These are phyloP conservation scores for Fomes fomentarius DNA, from an alignment of 1,284 basidiomycete species.

Conservation along the genomic window DNA sequence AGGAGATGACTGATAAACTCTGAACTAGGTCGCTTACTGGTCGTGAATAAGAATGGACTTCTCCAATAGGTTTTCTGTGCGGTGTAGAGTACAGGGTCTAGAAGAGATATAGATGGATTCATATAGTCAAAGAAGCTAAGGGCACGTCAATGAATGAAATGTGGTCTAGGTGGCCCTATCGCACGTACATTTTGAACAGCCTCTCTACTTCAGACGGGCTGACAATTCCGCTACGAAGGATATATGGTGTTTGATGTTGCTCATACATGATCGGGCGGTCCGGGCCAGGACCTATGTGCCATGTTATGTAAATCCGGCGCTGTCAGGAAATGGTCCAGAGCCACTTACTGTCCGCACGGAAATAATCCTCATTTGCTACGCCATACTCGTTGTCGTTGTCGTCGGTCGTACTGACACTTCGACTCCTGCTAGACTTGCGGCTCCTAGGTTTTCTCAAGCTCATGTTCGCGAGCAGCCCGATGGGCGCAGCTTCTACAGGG, in stretches of 20 bases:
- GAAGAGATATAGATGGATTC: constrained; percentile 70
- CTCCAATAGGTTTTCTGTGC: constrained; percentile 73
- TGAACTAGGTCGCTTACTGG: constrained; percentile 58
- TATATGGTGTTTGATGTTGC: constrained; percentile 63
- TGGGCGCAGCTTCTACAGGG: constrained; percentile 63
- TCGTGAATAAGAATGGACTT: constrained; percentile 82
- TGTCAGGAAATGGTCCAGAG: neutral
- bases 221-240: constrained; percentile 72
- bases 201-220: constrained; percentile 73
- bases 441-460: constrained; percentile 49
- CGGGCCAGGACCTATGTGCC: constrained; percentile 44
- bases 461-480: constrained; percentile 70
- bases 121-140: constrained; percentile 74
- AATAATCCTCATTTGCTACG: constrained; percentile 67
- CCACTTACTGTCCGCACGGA: constrained; percentile 55
- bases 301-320: neutral
- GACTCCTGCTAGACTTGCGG: constrained; percentile 37
- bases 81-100: constrained; percentile 78
- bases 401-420: constrained; percentile 45
- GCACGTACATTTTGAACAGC: constrained; percentile 75
- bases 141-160: constrained; percentile 1
- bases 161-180: neutral
- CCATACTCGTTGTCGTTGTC: constrained; percentile 55
- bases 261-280: constrained; percentile 37
- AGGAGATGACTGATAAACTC: neutral